A percentile compares a stretch with the other conserved stretches of the same genome.
Conservation (phyloP, 495 filamentous ascomycete genomes). For the Penicillium lagena region DNA sequence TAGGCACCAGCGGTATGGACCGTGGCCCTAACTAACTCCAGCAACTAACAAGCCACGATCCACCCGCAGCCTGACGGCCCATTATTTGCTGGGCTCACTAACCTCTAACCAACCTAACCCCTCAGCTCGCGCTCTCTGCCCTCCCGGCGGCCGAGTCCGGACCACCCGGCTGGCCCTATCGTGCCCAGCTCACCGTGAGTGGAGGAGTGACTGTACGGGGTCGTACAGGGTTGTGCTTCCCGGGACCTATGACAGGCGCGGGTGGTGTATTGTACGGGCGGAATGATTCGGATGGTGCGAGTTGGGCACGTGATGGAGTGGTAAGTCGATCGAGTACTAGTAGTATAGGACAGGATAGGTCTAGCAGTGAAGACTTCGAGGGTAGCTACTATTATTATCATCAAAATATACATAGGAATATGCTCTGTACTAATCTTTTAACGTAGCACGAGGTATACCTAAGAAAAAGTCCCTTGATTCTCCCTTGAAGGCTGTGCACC, state of each 20-base stretch:
- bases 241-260: conserved; percentile 17
- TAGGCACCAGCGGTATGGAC: conserved; percentile 7
- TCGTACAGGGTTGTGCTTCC: conserved; percentile 14
- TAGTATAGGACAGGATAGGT: not conserved
- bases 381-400: no score
- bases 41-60: no score
- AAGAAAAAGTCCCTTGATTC: not conserved
- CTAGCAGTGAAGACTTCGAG: not conserved
- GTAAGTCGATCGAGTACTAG: not conserved
- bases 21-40: not conserved
- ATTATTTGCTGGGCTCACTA: no score
- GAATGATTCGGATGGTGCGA: conserved; percentile 19
- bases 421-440: no score
- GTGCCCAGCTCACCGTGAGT: conserved; percentile 5
- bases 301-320: conserved; percentile 1
- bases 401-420: no score
- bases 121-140: conserved; percentile 7
- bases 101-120: not conserved
- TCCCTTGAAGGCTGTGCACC: not conserved
- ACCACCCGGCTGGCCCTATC: conserved; percentile 14
- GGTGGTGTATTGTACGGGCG: conserved; percentile 9
- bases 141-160: conserved; percentile 15
- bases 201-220: conserved; percentile 11
- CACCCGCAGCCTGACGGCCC: no score
- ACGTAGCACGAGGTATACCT: not conserved